These are phyloP conservation scores for Arthrobotrys conoides DNA, from an alignment of 2,329 filamentous ascomycete genomes.

Conservation along the genomic window DNA sequence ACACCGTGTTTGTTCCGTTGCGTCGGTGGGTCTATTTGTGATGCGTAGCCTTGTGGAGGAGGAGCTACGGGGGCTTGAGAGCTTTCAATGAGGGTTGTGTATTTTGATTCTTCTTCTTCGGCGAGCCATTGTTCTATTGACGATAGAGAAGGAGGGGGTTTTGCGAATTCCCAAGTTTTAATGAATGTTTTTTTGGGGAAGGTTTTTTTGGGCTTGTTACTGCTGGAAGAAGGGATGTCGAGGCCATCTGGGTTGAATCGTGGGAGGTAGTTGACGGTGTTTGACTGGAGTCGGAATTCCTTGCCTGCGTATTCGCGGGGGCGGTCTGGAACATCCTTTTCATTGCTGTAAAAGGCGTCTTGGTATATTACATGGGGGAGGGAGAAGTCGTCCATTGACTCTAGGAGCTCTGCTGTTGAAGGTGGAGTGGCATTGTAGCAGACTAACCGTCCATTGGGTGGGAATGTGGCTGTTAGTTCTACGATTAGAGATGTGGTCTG, in stretches of 20 bases:
- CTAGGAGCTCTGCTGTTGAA: slow-evolving; percentile 69
- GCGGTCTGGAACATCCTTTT: slow-evolving; percentile 83
- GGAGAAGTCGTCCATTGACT: slow-evolving; percentile 73
- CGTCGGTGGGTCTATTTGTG: slow-evolving; percentile 90
- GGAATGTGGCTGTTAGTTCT: slow-evolving; percentile 29
- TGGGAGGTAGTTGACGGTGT: slow-evolving; percentile 83
- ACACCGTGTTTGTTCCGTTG: slow-evolving; percentile 85
- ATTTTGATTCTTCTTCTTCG: slow-evolving; percentile 66
- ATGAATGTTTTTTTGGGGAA: slow-evolving; percentile 73
- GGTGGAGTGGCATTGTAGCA: slow-evolving; percentile 49
- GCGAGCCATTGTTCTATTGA: slow-evolving; percentile 80
- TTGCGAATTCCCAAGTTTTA: slow-evolving; percentile 82
- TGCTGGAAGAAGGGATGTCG: slow-evolving; percentile 66
- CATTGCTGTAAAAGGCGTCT: slow-evolving; percentile 86
- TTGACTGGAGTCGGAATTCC: slow-evolving; percentile 83
- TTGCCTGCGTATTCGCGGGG: slow-evolving; percentile 87
- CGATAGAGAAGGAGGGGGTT: slow-evolving; percentile 77
- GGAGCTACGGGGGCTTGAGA: slow-evolving; percentile 36
- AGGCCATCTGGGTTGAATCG: slow-evolving; percentile 77
- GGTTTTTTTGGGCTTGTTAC: slow-evolving; percentile 69
- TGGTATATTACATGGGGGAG: slow-evolving; percentile 82
- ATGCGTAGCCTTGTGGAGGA: slow-evolving; percentile 70
- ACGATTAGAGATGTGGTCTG: slow-evolving; percentile 26
- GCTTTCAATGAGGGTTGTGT: slow-evolving; percentile 59
- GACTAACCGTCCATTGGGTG: slow-evolving; percentile 28